Conservation (phyloP, 164 flowering plant species). For the Warburgia ugandensis region DNA sequence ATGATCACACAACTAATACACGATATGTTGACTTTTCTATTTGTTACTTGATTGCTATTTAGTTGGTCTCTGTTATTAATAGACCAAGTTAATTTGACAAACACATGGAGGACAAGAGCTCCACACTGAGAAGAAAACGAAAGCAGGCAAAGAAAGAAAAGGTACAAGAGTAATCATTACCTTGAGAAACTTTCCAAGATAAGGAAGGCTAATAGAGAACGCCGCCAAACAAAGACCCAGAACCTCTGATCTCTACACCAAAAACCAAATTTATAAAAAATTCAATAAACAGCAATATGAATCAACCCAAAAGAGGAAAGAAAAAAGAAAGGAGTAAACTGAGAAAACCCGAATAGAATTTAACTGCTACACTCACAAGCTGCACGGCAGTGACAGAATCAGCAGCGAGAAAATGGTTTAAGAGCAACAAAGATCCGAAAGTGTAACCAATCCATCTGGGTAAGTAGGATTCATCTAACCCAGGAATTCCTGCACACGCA, state of each 20-base stretch:
- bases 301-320: not conserved
- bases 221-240: constrained; percentile 71
- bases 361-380: constrained; percentile 33
- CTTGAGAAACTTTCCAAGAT: constrained; percentile 79
- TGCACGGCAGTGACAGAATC: constrained; percentile 48
- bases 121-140: no score
- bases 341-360: no score
- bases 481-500: constrained; percentile 59
- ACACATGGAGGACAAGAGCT: no score
- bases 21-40: no score
- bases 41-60: no score
- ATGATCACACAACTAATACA: no score
- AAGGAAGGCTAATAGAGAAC: constrained; percentile 63
- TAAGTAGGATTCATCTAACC: constrained; percentile 82
- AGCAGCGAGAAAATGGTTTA: constrained; percentile 64
- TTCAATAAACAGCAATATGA: constrained; percentile 1
- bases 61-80: no score
- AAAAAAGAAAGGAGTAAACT: not conserved
- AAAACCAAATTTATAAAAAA: not conserved
- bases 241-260: constrained; percentile 54
- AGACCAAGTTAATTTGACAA: no score
- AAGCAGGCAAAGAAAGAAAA: no score
- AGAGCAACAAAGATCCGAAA: constrained; percentile 55
- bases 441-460: constrained; percentile 83
- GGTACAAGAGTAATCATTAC: no score